Conservation (phyloP, 192 early-diverging fungal species). For the Coemansia sp. region DNA sequence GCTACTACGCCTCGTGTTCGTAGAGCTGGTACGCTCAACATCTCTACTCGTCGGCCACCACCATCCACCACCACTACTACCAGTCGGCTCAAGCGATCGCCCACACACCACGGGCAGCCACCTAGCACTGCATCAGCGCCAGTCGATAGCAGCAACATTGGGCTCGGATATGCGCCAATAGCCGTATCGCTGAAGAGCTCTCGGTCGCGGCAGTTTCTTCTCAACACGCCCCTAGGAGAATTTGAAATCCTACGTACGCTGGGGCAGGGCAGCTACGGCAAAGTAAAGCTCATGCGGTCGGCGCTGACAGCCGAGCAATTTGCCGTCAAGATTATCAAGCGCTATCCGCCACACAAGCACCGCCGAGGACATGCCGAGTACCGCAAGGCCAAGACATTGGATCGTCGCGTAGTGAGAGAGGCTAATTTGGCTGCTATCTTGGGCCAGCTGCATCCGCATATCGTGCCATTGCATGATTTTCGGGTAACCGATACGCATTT, state of each 20-base stretch:
- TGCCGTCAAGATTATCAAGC: conserved; percentile 59
- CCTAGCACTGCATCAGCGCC: neutral
- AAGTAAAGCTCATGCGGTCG: conserved; percentile 57
- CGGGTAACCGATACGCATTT: conserved; percentile 58
- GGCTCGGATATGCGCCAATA: conserved; percentile 21
- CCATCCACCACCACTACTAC: neutral
- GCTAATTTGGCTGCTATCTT: conserved; percentile 55
- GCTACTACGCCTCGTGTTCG: neutral
- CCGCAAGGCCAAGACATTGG: conserved; percentile 53
- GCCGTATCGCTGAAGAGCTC: conserved; percentile 51
- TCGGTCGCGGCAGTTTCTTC: conserved; percentile 47
- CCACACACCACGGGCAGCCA: neutral
- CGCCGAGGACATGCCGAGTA: conserved; percentile 35
- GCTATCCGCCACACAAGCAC: conserved; percentile 50
- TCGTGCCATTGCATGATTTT: conserved; percentile 53
- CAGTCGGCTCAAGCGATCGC: neutral
- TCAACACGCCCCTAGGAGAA: conserved; percentile 58
- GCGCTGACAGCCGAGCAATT: conserved; percentile 53
- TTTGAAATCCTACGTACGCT: conserved; percentile 47
- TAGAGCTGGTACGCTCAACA: conserved; percentile 3
- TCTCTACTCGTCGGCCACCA: neutral
- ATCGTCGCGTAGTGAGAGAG: conserved; percentile 55
- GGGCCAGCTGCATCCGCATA: conserved; percentile 54
- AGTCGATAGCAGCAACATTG: neutral
- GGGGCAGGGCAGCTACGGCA: conserved; percentile 60